Conservation (phyloP, 495 filamentous ascomycete genomes). For the Trypethelium eluteriae region DNA sequence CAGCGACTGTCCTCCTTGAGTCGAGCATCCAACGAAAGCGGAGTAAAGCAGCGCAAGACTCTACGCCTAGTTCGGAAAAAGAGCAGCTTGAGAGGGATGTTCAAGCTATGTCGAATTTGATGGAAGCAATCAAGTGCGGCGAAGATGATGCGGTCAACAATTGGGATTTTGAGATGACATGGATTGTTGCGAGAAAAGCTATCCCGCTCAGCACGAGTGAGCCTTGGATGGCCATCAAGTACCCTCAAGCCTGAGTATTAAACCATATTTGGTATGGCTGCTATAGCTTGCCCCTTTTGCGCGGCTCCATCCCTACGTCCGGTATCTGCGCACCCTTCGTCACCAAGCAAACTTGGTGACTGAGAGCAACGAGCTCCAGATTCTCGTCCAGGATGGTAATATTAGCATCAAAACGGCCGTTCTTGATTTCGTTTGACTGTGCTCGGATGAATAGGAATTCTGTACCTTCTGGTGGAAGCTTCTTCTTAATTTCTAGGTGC, state of each 20-base stretch:
- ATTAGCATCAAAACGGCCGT: background rate
- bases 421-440: background rate
- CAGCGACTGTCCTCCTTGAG: background rate
- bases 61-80: background rate
- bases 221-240: background rate
- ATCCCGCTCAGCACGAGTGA: background rate
- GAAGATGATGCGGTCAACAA: background rate
- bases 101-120: background rate
- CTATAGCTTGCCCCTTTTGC: background rate
- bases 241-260: background rate
- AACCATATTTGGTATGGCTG: background rate
- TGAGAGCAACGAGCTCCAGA: background rate
- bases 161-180: background rate
- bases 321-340: background rate
- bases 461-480: background rate
- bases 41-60: background rate
- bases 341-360: background rate
- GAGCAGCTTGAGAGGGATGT: slow-evolving; percentile 6
- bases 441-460: background rate
- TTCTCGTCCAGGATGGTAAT: background rate
- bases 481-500: background rate
- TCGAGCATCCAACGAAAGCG: background rate
- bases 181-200: background rate
- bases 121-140: background rate
- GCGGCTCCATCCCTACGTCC: background rate